Conservation (phyloP, 2,329 filamentous ascomycete species). For the Penicillium sp. region DNA sequence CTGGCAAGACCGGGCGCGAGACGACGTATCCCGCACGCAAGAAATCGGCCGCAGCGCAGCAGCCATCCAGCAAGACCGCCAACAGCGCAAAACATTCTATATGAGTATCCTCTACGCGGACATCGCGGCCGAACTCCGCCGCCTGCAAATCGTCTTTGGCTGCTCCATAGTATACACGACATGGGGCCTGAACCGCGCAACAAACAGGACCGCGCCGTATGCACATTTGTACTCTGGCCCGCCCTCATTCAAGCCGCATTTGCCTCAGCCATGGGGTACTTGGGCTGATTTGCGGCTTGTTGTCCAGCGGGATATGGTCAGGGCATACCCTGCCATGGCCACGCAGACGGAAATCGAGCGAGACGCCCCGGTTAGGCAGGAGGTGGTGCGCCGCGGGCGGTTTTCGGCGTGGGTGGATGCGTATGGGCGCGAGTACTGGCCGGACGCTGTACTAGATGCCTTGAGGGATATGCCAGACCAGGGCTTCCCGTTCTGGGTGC, state of each 20-base stretch:
- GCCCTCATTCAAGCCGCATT: conserved; percentile 30
- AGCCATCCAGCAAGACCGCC: conserved; percentile 27
- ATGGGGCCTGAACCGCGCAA: conserved; percentile 19
- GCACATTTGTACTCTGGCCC: conserved; percentile 13
- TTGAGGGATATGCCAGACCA: conserved; percentile 23
- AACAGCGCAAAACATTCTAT: conserved; percentile 26
- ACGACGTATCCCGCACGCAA: conserved; percentile 39
- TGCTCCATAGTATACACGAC: conserved; percentile 40
- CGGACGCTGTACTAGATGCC: conserved; percentile 25
- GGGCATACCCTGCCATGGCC: conserved; percentile 33
- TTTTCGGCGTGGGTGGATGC: conserved; percentile 37
- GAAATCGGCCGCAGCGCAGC: conserved; percentile 29
- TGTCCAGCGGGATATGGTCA: conserved; percentile 32
- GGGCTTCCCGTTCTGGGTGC: conserved; percentile 30
- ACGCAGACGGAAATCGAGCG: conserved; percentile 28
- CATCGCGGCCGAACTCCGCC: conserved; percentile 28
- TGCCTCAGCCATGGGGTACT: conserved; percentile 36
- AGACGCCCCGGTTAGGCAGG: conserved; percentile 34
- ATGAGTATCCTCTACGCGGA: conserved; percentile 29
- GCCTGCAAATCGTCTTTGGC: conserved; percentile 34
- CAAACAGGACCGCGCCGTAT: conserved; percentile 17
- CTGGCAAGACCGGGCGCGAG: conserved; percentile 48
- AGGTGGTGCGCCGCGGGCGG: conserved; percentile 29
- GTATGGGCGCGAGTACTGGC: conserved; percentile 34
- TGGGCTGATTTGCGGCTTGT: conserved; percentile 37